Evolutionary conservation across 352 stramenopile genomes (phyloP), one percentile per base, ranked within the genome.

Genomic region (Globisporangium sylvaticum): DNA sequence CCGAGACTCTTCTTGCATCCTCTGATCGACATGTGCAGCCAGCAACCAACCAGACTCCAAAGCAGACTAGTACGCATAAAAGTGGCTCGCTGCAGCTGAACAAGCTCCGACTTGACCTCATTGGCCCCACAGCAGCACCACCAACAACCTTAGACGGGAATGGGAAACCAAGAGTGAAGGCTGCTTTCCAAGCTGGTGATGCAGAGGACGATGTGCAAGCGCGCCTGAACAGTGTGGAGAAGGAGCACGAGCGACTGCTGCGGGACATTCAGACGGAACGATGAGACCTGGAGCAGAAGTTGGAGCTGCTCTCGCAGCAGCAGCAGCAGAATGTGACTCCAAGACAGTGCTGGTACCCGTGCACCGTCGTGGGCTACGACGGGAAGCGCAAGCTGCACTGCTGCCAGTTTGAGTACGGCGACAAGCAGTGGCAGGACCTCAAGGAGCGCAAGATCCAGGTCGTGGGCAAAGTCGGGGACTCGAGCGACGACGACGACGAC

Each of bases 361-460:
- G 86, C 74, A 90, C 75, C 1, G 69, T 94, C 46, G 82, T 94
- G 20, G 83, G 86, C 25, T 94, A 78, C 52, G 86, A 94, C 46
- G 66, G 68, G 34, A 94, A 94, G 60, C 77, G 84, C 20, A 72
- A 74, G 39, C 76, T 92, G 64, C 86, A 94, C 69, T 91, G 83
- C 63, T 92, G 83, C 54, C 82, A 90, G 64, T 94, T 92, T 57
- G 83, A 94, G 44, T 90, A 88, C 55, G 84, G 84, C 4, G 86
- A 94, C 73, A 92, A 92, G 71, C 86, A 94, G 59, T 94, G 86
- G 82, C 81, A 88, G 52, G 76, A 89, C 37, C 70, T 92, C 37
- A 68, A 62, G 7, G 70, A 83, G 10, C 72, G 74, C 59, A 87
- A 88, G 53, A 39, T 81, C 2, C 73, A 87, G n/a, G 55, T 89